phyloP scores from a whole-genome alignment of 495 filamentous ascomycete genomes.

The Podospora appendiculata region DNA sequence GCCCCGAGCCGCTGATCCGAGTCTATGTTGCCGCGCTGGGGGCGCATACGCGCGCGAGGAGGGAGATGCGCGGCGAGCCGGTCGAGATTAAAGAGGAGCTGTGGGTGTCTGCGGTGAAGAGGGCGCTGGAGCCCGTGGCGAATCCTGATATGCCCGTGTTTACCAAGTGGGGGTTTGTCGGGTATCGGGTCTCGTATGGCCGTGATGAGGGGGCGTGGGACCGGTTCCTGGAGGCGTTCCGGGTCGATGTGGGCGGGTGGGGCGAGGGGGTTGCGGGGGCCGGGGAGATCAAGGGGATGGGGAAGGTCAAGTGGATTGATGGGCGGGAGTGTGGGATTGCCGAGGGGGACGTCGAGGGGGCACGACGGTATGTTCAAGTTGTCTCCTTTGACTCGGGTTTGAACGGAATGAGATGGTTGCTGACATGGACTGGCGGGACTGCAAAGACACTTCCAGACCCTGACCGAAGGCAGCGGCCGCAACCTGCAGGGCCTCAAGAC shows the following conservation, averaged over 20 bases:
- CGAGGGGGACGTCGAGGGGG: slow-evolving; percentile 8
- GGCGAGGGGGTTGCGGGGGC: slow-evolving; percentile 2
- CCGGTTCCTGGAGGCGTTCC: slow-evolving; percentile 1
- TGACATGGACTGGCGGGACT: background rate
- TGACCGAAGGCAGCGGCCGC: background rate
- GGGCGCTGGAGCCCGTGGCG: background rate
- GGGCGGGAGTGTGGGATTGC: slow-evolving; percentile 7
- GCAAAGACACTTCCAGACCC: background rate
- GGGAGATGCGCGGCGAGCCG: slow-evolving; percentile 8
- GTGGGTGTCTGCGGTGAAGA: slow-evolving; percentile 4
- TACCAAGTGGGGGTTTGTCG: slow-evolving; percentile 12
- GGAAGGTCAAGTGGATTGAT: slow-evolving; percentile 12
- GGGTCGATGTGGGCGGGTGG: background rate
- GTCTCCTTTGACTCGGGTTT: background rate
- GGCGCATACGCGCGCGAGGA: slow-evolving; percentile 2
- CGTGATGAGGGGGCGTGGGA: slow-evolving; percentile 6
- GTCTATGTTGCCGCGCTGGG: background rate
- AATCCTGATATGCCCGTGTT: background rate
- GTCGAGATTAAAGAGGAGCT: background rate
- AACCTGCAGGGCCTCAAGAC: background rate
- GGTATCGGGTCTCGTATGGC: slow-evolving; percentile 8
- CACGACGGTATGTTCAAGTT: background rate
- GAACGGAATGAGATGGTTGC: background rate
- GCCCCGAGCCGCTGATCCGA: background rate
- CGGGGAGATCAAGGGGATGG: background rate